Evolutionary conservation across 2,329 filamentous ascomycete genomes (phyloP).

Genomic region (Epichloe sylvatica): DNA sequence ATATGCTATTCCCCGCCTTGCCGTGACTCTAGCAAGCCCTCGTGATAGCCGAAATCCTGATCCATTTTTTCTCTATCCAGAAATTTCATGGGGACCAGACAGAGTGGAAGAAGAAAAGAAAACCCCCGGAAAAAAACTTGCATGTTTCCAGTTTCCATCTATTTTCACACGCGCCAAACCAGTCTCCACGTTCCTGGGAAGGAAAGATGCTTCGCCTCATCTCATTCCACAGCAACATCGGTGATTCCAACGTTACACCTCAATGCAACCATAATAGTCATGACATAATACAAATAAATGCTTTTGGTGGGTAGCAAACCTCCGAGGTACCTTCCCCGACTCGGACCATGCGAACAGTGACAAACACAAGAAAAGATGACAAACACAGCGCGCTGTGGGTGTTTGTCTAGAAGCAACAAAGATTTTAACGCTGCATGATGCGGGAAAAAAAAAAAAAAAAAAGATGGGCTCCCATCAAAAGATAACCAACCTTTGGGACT

Average conservation of each 20-base stretch:
- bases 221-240: background rate
- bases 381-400: background rate
- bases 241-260: background rate
- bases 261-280: slow-evolving; percentile 10
- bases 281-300: slow-evolving; percentile 6
- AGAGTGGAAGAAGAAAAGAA: background rate
- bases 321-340: background rate
- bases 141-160: background rate
- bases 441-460: too few relatives aligned
- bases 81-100: background rate
- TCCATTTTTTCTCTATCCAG: slow-evolving; percentile 2
- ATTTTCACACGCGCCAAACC: slow-evolving; percentile 1
- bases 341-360: background rate
- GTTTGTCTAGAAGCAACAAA: too few relatives aligned
- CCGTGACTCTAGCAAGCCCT: background rate
- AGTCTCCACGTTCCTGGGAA: too few relatives aligned
- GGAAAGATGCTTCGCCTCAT: too few relatives aligned
- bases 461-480: too few relatives aligned
- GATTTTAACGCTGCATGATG: too few relatives aligned
- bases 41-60: background rate
- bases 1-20: background rate
- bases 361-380: background rate
- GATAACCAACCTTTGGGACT: too few relatives aligned
- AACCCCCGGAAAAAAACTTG: background rate
- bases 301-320: background rate